Percentiles rank a stretch among this genome's conserved stretches.
phyloP scores from a whole-genome alignment of 345 rosid genomes.

The Aquilaria malaccensis region DNA sequence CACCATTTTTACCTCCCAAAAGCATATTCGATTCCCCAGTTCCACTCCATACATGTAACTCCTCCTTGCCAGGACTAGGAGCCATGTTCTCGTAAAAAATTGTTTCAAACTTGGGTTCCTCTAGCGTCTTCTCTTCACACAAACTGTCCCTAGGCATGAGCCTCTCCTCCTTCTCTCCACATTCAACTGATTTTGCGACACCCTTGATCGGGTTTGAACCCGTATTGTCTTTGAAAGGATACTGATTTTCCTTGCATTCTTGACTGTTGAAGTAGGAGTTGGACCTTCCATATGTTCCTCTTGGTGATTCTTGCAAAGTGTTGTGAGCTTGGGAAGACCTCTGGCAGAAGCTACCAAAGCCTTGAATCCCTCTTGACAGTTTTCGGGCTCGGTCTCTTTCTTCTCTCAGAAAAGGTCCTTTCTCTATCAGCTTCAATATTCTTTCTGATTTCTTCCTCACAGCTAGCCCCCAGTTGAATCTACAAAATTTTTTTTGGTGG shows the following conservation, averaged over 20 bases:
- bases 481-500: conserved; percentile 15
- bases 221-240: background rate
- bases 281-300: conserved; percentile 31
- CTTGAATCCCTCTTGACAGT: conserved; percentile 74
- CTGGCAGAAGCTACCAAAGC: conserved; percentile 71
- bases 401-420: conserved; percentile 56
- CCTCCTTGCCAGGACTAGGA: conserved; percentile 22
- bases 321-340: conserved; percentile 31
- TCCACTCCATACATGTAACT: conserved; percentile 20
- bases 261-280: conserved; percentile 40
- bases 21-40: conserved; percentile 33
- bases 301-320: conserved; percentile 28
- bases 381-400: conserved; percentile 78
- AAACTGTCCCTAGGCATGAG: conserved; percentile 9
- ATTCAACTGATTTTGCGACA: conserved; percentile 9
- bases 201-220: conserved; percentile 9
- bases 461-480: conserved; percentile 89
- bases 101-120: conserved; percentile 17
- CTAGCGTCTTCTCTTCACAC: background rate
- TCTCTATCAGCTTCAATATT: conserved; percentile 55
- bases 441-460: conserved; percentile 77
- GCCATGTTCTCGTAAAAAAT: conserved; percentile 33
- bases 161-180: conserved; percentile 3
- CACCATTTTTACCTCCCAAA: conserved; percentile 22
- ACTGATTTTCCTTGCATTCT: conserved; percentile 33